A percentile compares a stretch with the other conserved stretches of the same genome.
Conservation (phyloP, 2,329 filamentous ascomycete genomes). For the Ophiostoma tasmaniense region DNA sequence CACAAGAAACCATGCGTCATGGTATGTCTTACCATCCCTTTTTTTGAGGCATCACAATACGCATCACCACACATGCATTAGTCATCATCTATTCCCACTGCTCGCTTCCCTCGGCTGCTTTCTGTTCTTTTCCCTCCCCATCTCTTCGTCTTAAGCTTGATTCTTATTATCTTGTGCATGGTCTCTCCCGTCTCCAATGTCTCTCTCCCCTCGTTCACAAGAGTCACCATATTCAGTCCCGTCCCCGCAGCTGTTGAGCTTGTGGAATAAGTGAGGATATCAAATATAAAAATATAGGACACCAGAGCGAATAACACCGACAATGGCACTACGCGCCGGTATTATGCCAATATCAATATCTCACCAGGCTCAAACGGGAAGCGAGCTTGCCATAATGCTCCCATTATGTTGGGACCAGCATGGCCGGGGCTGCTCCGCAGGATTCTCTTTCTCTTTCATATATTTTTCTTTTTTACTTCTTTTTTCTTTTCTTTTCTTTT, state of each 20-base stretch:
- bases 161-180: background rate
- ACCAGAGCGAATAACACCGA: background rate
- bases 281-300: background rate
- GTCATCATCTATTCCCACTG: background rate
- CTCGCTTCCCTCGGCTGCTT: background rate
- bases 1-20: background rate
- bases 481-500: background rate
- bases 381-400: background rate
- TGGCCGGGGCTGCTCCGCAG: background rate
- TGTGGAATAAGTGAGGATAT: background rate
- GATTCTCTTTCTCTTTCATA: background rate
- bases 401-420: background rate
- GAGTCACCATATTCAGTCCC: background rate
- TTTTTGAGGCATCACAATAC: background rate
- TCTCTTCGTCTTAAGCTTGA: background rate
- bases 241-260: background rate
- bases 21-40: background rate
- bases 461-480: background rate
- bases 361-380: background rate
- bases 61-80: background rate
- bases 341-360: background rate
- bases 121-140: background rate
- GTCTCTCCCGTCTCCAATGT: background rate
- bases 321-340: background rate
- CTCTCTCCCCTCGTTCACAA: background rate